Base-by-base conservation (phyloP, 2,329 filamentous ascomycete species). In the Penicillium fuscoglaucum region DNA sequence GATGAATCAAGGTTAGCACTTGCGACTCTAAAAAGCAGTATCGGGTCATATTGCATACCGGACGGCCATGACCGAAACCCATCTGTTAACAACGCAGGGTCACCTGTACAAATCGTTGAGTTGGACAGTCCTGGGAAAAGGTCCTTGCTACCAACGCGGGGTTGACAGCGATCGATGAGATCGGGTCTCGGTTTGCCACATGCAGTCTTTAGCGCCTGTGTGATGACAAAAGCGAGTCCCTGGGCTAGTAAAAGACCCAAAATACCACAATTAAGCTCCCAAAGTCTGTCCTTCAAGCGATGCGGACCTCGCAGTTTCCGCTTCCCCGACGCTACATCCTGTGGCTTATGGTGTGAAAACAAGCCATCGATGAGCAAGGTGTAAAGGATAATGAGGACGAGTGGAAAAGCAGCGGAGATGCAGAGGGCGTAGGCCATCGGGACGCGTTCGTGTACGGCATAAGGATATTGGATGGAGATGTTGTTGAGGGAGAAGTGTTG, bases 221-320 rank as follows among this genome's bases (percentile, higher is more conserved):
- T 86, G 49, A 86, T 82, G 24, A 83, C 79, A 67, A 85, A 86
- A 0, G 82, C 79, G n/a, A 80, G 72, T 15, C 76, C 80, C 56
- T 84, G 80, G 33, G 82, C 79, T 41, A 86, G 70, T 17, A 82
- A 67, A 57, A 86, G 70, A n/a, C 84, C 84, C 28, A 86, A 68
- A 12, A 85, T 78, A 2, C 84, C 84, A 64, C 83, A 85, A 65
- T 86, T 86, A 66, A 86, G 73, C 70, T 86, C 83, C 84, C 84
- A 86, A n/a, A 86, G 67, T 21, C 83, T 76, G 63, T 85, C 82
- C 66, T 82, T 82, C 64, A 82, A 78, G 40, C 79, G 75, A 66
- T 84, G 84, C 52, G 76, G 80, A 0, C 78, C 74, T 52, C 74
- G 75, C 39, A 78, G 51, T 50, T 72, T 76, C 48, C 73, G 72